Conservation (phyloP, 1,284 basidiomycete species). For the Trametes polyzona region DNA sequence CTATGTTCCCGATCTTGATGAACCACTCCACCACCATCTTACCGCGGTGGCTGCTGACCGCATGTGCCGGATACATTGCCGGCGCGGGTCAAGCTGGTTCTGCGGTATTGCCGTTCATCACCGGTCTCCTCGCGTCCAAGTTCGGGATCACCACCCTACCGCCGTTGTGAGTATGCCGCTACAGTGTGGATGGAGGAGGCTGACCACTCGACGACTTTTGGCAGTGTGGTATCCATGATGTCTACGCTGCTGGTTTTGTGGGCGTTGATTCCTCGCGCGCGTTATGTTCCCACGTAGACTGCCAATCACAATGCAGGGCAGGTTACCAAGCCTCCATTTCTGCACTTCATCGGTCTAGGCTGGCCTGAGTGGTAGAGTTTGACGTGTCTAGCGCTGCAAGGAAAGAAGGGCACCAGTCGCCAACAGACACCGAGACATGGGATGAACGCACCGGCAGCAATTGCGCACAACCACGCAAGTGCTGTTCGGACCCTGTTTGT, state of each 20-base stretch:
- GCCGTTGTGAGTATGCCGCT: constrained; percentile 50
- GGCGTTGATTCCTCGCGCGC: constrained; percentile 33
- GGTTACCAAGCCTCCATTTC: too few relatives aligned
- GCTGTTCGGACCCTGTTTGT: too few relatives aligned
- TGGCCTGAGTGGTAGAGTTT: too few relatives aligned
- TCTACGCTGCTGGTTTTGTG: constrained; percentile 33
- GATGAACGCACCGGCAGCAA: too few relatives aligned
- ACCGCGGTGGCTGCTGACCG: constrained; percentile 63
- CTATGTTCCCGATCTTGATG: constrained; percentile 73
- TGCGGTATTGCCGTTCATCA: constrained; percentile 67
- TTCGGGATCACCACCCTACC: constrained; percentile 61
- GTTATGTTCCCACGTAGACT: constrained; percentile 21
- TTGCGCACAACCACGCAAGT: too few relatives aligned
- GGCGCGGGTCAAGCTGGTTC: constrained; percentile 68
- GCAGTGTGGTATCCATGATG: constrained; percentile 30
- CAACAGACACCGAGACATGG: too few relatives aligned
- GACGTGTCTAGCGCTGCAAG: too few relatives aligned
- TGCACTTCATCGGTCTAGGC: too few relatives aligned
- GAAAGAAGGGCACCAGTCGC: too few relatives aligned
- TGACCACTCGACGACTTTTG: not conserved
- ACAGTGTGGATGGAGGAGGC: constrained; percentile 9
- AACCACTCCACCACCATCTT: constrained; percentile 59
- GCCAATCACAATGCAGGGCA: too few relatives aligned
- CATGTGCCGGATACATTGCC: constrained; percentile 68
- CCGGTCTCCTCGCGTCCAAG: constrained; percentile 55